Percentiles rank a stretch among this genome's conserved stretches.
phyloP scores from a whole-genome alignment of 2,329 filamentous ascomycete genomes.

The Ophiostoma perfectum region DNA sequence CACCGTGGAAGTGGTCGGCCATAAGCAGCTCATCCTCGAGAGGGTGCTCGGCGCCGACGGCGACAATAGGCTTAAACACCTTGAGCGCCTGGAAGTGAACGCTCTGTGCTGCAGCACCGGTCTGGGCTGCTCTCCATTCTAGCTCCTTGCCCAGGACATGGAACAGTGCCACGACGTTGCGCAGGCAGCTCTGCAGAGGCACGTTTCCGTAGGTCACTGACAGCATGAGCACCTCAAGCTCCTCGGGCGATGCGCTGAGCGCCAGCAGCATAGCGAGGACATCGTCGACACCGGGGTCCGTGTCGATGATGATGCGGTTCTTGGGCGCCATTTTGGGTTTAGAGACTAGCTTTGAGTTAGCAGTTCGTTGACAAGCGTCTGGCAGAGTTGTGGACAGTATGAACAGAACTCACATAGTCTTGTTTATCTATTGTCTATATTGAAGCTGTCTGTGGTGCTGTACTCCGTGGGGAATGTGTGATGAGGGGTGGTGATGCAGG shows the following conservation, averaged over 20 bases:
- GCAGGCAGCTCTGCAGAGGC: conserved; percentile 67
- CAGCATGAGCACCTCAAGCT: conserved; percentile 78
- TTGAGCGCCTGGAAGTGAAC: conserved; percentile 65
- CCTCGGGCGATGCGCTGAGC: conserved; percentile 72
- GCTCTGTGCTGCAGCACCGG: conserved; percentile 41
- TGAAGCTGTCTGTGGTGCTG: too few relatives aligned
- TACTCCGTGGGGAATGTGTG: too few relatives aligned
- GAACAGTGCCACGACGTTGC: conserved; percentile 86
- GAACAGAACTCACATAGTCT: too few relatives aligned
- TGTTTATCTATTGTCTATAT: too few relatives aligned
- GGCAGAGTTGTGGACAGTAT: too few relatives aligned
- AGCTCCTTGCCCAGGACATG: conserved; percentile 87
- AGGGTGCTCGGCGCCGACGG: conserved; percentile 79
- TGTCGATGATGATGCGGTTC: conserved; percentile 87
- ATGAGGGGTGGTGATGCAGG: too few relatives aligned
- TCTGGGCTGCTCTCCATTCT: conserved; percentile 66
- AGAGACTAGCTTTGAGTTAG: too few relatives aligned
- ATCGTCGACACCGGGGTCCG: conserved; percentile 90
- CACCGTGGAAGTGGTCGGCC: conserved; percentile 80
- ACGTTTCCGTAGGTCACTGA: conserved; percentile 95
- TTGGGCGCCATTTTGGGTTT: conserved; percentile 53
- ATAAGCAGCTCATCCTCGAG: conserved; percentile 75
- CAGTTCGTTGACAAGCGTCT: too few relatives aligned
- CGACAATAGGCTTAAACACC: conserved; percentile 72
- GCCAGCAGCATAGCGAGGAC: conserved; percentile 82